These are phyloP conservation scores for Fragaria iinumae DNA, from an alignment of 306 rosid genomes.

Conservation along the genomic window DNA sequence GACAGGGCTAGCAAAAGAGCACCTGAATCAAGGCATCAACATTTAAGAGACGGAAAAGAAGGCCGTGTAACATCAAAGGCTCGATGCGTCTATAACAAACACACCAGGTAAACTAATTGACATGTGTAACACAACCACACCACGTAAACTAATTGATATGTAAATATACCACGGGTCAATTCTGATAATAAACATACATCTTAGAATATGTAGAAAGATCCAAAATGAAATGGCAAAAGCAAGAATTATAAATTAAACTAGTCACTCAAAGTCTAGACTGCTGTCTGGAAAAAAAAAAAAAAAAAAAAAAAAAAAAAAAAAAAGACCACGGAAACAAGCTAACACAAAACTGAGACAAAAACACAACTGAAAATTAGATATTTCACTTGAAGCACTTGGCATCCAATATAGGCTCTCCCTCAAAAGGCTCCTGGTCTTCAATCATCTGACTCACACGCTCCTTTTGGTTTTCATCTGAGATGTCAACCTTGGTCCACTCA, in stretches of 20 bases:
- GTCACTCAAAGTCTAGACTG: conserved; percentile 4
- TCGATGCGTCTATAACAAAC: too few species aligned
- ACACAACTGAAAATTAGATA: conserved; percentile 12
- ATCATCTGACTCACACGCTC: conserved; percentile 81
- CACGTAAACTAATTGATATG: too few species aligned
- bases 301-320: too few species aligned
- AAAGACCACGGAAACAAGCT: conserved; percentile 8
- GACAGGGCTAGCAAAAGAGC: too few species aligned
- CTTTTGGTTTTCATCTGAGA: conserved; percentile 68
- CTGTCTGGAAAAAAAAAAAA: background rate
- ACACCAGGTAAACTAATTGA: too few species aligned
- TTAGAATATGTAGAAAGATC: background rate
- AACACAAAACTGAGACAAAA: conserved; percentile 16
- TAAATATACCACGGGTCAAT: background rate
- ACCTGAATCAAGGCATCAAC: too few species aligned
- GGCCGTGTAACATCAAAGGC: too few species aligned
- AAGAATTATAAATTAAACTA: conserved; percentile 6
- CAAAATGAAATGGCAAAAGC: background rate
- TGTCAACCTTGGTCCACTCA: conserved; percentile 78
- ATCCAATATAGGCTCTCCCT: conserved; percentile 76
- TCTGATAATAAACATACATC: background rate
- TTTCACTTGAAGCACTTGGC: conserved; percentile 83
- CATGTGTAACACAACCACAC: too few species aligned
- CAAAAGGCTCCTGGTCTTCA: conserved; percentile 76
- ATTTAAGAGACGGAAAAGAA: too few species aligned